Percentiles rank a stretch among this genome's conserved stretches.
Conservation (phyloP, 139 green algal genomes). For the Tetraselmis striata region DNA sequence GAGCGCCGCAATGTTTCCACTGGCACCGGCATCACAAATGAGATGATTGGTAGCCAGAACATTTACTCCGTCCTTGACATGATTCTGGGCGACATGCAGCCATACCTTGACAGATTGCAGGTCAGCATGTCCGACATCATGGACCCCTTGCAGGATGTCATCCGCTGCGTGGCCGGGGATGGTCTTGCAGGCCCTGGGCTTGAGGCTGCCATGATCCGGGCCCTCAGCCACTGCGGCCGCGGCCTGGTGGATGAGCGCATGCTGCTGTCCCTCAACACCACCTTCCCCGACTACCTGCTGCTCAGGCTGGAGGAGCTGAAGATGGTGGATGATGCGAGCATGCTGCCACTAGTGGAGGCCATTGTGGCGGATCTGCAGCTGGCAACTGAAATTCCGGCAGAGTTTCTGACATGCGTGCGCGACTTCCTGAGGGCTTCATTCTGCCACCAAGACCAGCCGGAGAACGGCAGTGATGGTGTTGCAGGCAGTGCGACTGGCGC, state of each 20-base stretch:
- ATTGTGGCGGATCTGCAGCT: too few relatives aligned
- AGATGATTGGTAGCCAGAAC: background rate
- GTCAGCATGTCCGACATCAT: background rate
- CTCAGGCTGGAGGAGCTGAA: background rate
- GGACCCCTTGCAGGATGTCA: background rate
- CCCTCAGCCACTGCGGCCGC: background rate
- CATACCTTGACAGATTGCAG: background rate
- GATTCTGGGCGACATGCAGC: background rate
- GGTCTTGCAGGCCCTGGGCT: too few relatives aligned
- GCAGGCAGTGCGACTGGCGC: too few relatives aligned
- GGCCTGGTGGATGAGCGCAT: background rate
- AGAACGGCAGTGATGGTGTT: too few relatives aligned
- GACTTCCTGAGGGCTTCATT: background rate
- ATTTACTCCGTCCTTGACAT: background rate
- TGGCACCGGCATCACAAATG: background rate
- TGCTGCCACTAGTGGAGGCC: too few relatives aligned
- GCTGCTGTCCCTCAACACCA: background rate
- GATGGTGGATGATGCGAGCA: too few relatives aligned
- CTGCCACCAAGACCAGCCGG: background rate
- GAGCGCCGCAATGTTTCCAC: background rate
- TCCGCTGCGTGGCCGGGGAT: background rate
- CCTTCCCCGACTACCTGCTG: background rate
- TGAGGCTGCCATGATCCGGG: too few relatives aligned
- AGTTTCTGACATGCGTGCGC: too few relatives aligned
- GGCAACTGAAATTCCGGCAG: too few relatives aligned